Conservation (phyloP, 2,329 filamentous ascomycete genomes). For the Diaporthe australafricana region DNA sequence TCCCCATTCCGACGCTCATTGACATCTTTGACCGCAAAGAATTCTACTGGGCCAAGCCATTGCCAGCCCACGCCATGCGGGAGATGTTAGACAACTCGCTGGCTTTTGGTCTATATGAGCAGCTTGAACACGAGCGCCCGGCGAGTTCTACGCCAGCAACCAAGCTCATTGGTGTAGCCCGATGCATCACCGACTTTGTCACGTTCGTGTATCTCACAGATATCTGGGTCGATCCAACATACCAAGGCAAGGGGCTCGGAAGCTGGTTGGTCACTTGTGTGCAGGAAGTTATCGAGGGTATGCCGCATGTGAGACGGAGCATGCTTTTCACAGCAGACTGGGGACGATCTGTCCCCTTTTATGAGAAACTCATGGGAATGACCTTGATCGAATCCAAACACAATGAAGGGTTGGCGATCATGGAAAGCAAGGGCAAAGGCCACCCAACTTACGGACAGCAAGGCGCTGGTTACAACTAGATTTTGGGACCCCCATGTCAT, state of each 20-base stretch:
- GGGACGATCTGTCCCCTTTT: neutral
- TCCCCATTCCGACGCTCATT: neutral
- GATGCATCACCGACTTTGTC: neutral
- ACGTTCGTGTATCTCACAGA: neutral
- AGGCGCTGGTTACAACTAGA: neutral
- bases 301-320: neutral
- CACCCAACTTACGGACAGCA: neutral
- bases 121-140: neutral
- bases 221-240: neutral
- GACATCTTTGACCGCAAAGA: neutral
- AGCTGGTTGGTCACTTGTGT: neutral
- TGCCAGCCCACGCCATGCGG: neutral
- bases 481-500: too few species aligned
- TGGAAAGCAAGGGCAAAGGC: neutral
- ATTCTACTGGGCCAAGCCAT: neutral
- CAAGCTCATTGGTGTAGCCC: neutral
- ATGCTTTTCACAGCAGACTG: neutral
- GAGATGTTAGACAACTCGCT: neutral
- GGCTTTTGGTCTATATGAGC: neutral
- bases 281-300: neutral
- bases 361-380: neutral
- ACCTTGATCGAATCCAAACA: neutral
- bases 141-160: accelerated
- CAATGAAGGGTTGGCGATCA: neutral
- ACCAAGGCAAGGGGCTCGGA: neutral